phyloP scores from a whole-genome alignment of 148 eudicot species.

The Silene latifolia region DNA sequence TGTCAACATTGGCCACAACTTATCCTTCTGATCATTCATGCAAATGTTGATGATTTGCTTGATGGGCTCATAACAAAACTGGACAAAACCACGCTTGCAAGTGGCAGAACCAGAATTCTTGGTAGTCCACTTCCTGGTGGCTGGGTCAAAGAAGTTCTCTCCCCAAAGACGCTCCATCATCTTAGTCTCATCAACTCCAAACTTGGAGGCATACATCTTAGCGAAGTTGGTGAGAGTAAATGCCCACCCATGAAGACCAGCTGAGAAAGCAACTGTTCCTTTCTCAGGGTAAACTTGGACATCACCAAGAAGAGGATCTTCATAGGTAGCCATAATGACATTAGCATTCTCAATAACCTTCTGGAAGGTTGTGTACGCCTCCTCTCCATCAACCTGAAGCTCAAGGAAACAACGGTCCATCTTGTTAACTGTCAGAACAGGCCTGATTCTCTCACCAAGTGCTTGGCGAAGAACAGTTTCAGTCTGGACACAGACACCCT shows the following conservation, averaged over 20 bases:
- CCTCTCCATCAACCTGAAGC: constrained; percentile 89
- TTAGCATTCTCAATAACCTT: constrained; percentile 83
- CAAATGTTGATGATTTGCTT: constrained; percentile 72
- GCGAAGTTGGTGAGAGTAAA: constrained; percentile 72
- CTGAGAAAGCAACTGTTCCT: constrained; percentile 87
- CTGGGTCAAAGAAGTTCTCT: constrained; percentile 78
- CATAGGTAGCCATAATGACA: constrained; percentile 85
- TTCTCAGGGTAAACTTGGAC: constrained; percentile 82
- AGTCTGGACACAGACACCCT: constrained; percentile 85
- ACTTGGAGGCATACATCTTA: constrained; percentile 75
- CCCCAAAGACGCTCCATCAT: constrained; percentile 96
- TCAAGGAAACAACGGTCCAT: constrained; percentile 91
- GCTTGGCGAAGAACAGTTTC: constrained; percentile 88
- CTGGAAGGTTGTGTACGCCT: constrained; percentile 74
- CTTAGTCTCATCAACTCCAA: constrained; percentile 61
- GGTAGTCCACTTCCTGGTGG: constrained; percentile 77
- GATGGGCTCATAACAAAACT: constrained; percentile 83
- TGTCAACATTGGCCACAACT: constrained; percentile 71
- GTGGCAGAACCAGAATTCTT: constrained; percentile 55
- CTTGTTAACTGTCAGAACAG: constrained; percentile 84
- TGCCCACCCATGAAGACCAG: constrained; percentile 87
- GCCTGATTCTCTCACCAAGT: constrained; percentile 76
- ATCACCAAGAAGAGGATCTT: constrained; percentile 78
- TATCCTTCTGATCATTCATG: constrained; percentile 81
- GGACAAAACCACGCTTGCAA: constrained; percentile 87